Evolutionary conservation across 2,329 filamentous ascomycete species (phyloP).

Genomic region (Epichloe coenophiala): DNA sequence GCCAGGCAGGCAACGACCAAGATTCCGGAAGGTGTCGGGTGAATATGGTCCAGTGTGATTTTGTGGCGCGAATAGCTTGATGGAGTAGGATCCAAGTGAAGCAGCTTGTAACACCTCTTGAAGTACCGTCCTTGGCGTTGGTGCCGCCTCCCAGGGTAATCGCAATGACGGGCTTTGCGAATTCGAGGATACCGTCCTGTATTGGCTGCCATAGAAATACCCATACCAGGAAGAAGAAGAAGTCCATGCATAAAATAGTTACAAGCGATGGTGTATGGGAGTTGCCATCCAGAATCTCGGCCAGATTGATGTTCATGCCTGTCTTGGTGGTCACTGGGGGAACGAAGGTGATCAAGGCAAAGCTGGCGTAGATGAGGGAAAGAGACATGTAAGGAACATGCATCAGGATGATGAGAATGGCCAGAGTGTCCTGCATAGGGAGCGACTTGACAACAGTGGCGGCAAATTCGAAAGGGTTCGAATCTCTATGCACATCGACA

Average conservation of each 20-base stretch:
- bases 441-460: conserved; percentile 81
- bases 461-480: conserved; percentile 62
- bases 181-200: conserved; percentile 76
- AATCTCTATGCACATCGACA: conserved; percentile 53
- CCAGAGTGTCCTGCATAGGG: conserved; percentile 86
- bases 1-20: conserved; percentile 30
- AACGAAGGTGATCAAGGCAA: conserved; percentile 85
- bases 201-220: conserved; percentile 76
- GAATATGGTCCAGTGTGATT: conserved; percentile 32
- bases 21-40: conserved; percentile 32
- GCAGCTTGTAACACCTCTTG: conserved; percentile 59
- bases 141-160: conserved; percentile 78
- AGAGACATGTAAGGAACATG: conserved; percentile 81
- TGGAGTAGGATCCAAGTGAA: conserved; percentile 51
- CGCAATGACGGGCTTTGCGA: conserved; percentile 87
- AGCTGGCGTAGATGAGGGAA: conserved; percentile 81
- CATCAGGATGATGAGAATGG: conserved; percentile 90
- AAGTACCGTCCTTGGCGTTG: conserved; percentile 52
- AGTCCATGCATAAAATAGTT: conserved; percentile 73
- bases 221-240: conserved; percentile 73
- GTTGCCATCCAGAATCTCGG: conserved; percentile 82
- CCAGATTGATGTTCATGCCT: conserved; percentile 67
- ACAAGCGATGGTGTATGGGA: conserved; percentile 75
- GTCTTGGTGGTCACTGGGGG: conserved; percentile 68
- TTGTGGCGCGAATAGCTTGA: conserved; percentile 37